Base-by-base conservation (phyloP, 2,329 filamentous ascomycete species). In the Penicillium janthinellum region DNA sequence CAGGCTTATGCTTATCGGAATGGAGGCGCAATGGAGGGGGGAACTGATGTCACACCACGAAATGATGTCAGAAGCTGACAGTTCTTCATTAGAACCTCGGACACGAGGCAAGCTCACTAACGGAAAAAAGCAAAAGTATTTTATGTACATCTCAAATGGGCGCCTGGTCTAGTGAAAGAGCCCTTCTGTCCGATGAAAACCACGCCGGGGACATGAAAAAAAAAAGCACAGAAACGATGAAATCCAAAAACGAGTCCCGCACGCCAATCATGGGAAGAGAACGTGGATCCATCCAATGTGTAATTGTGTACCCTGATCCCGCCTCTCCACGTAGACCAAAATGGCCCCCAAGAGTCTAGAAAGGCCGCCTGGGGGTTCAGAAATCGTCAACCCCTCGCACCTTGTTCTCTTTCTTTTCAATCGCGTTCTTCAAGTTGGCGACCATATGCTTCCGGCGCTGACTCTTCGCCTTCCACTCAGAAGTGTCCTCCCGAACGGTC, bases 401-500 rank as follows among this genome's bases (percentile, higher is more conserved):
- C 61, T 75, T 76, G 5, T 54, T 61, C 44, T 74, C 70, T 57
- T 76, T 74, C 42, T 68, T 70, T 11, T 66, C 68, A 49, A 79
- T 71, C 1, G 72, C 75, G 48, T 67, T 66, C 64, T 74, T 77
- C 60, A 79, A 62, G 48, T 72, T 73, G 2, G 59, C 68, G 48
- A 77, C 68, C 53, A 78, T 63, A 39, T 74, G 70, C 39, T 72
- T 70, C 37, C 75, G 67, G 44, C 76, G 76, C 54, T 69, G 64
- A n/a, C 60, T 61, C 58, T 75, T 79, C 2, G 67, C 63, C 62
- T 75, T 75, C 72, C 74, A 79, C 28, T 66, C 69, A 11, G 70
- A 57, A 25, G 64, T 66, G 20, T 78, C 75, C 45, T 75, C 68
- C 10, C 65, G 66, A 4, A 64, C 60, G 20, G 70, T 52, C 2